These are phyloP conservation scores for Immersiella caudata DNA, from an alignment of 495 filamentous ascomycete species.

Conservation along the genomic window DNA sequence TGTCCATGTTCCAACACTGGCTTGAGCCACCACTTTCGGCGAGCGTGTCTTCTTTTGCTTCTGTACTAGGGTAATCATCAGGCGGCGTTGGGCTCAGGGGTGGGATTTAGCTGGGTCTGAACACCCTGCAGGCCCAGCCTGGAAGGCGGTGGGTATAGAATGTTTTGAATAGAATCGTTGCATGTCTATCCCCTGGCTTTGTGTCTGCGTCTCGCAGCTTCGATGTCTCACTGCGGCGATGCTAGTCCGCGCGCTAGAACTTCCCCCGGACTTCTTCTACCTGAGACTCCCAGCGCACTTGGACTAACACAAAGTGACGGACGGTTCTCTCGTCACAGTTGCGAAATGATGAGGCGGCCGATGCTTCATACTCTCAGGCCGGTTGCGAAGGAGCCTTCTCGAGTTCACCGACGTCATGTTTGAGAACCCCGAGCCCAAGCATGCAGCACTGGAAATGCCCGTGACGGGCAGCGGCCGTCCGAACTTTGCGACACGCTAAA, in stretches of 20 bases:
- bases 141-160: neutral
- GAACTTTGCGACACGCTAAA: neutral
- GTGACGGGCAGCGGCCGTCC: neutral
- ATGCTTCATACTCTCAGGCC: neutral
- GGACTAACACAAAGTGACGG: too few species aligned
- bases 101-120: neutral
- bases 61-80: neutral
- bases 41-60: neutral
- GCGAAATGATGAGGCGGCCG: neutral
- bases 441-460: neutral
- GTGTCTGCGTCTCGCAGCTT: neutral
- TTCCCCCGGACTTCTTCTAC: neutral
- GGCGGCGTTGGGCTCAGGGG: neutral
- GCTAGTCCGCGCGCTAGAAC: too few species aligned
- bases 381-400: neutral
- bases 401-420: neutral
- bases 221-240: neutral
- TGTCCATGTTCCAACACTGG: neutral
- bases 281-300: neutral
- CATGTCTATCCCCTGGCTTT: neutral
- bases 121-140: neutral
- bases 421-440: too few species aligned
- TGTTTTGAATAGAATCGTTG: constrained; percentile 3
- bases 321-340: too few species aligned
- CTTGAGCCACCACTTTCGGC: neutral